phyloP scores from a whole-genome alignment of 306 rosid genomes.

The Hylodesmum podocarpum region DNA sequence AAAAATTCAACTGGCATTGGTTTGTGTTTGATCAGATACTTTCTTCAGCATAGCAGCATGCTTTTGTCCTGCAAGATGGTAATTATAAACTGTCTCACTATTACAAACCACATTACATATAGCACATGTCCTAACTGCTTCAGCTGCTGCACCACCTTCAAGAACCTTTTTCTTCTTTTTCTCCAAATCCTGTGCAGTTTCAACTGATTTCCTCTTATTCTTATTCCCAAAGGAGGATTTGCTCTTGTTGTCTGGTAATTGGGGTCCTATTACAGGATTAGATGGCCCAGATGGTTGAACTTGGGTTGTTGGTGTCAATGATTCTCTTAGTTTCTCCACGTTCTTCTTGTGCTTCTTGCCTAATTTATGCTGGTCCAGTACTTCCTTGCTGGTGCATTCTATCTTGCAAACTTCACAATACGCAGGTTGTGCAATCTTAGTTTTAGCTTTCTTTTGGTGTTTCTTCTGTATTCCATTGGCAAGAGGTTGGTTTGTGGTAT shows the following conservation, averaged over 20 bases:
- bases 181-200: constrained; percentile 40
- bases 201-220: constrained; percentile 36
- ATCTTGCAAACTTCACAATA: constrained; percentile 56
- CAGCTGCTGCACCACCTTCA: constrained; percentile 50
- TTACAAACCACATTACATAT: constrained; percentile 54
- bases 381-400: constrained; percentile 48
- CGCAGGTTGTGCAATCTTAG: constrained; percentile 41
- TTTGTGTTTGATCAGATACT: constrained; percentile 13
- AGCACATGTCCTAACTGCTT: constrained; percentile 36
- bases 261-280: constrained; percentile 40
- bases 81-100: constrained; percentile 41
- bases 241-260: neutral
- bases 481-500: constrained; percentile 25
- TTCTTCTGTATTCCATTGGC: constrained; percentile 28
- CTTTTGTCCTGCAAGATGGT: constrained; percentile 49
- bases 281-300: constrained; percentile 17
- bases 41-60: constrained; percentile 44
- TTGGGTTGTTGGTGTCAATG: constrained; percentile 13
- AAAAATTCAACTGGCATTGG: constrained; percentile 21
- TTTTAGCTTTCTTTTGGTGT: constrained; percentile 33
- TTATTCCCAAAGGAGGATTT: constrained; percentile 17
- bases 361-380: constrained; percentile 51
- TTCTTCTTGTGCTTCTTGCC: constrained; percentile 60
- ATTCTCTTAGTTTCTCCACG: constrained; percentile 41
- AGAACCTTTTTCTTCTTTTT: constrained; percentile 47